Conservation (phyloP, 495 filamentous ascomycete species). For the Penicillium desertorum region DNA sequence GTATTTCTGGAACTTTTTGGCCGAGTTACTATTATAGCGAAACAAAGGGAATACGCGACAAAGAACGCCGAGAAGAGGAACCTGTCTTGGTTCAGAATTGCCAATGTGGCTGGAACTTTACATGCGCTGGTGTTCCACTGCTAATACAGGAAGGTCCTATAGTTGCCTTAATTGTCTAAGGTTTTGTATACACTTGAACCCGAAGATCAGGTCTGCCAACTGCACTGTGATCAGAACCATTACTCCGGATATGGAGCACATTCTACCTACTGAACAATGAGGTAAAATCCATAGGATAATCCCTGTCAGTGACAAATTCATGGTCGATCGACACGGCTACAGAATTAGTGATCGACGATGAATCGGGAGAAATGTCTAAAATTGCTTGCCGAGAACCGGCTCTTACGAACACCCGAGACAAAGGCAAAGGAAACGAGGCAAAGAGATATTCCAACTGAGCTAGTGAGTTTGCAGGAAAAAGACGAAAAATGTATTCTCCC, state of each 20-base stretch:
- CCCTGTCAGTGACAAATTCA: constrained; percentile 28
- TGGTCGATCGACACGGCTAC: constrained; percentile 22
- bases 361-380: constrained; percentile 6
- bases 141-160: background rate
- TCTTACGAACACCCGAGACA: background rate
- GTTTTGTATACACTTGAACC: background rate
- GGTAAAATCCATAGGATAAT: constrained; percentile 18
- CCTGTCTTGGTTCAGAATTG: background rate
- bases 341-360: constrained; percentile 18
- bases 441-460: constrained; percentile 2
- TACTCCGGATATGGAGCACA: background rate
- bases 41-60: background rate
- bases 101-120: constrained; percentile 1
- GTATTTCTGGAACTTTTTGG: constrained; percentile 1
- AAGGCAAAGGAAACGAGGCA: constrained; percentile 11
- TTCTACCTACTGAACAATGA: background rate
- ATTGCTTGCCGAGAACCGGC: constrained; percentile 7
- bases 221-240: background rate
- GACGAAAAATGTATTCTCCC: background rate
- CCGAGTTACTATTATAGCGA: background rate
- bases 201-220: background rate
- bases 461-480: background rate
- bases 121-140: background rate
- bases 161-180: background rate
- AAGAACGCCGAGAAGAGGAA: background rate